Evolutionary conservation across 768 basidiomycete species (phyloP).

Genomic region (Suillus subluteus): DNA sequence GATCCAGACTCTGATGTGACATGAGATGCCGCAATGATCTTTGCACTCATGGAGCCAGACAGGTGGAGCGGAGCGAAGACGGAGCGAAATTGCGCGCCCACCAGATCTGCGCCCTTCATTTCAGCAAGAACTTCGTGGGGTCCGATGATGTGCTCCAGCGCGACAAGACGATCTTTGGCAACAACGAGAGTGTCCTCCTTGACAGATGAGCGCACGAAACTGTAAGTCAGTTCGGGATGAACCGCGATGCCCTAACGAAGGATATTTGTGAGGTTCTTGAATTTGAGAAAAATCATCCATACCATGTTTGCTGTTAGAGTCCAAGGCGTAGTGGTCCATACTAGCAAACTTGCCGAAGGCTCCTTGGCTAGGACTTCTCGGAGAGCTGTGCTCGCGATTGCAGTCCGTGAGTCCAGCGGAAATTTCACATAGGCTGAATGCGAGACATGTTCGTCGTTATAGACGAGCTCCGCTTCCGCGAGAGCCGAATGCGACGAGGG

Average conservation of each 20-base stretch:
- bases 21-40: slow-evolving; percentile 69
- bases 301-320: slow-evolving; percentile 96
- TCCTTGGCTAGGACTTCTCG: slow-evolving; percentile 36
- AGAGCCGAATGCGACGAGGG: slow-evolving; percentile 93
- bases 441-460: slow-evolving; percentile 87
- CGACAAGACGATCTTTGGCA: slow-evolving; percentile 53
- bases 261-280: not conserved
- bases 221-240: slow-evolving; percentile 71
- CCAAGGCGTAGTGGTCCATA: slow-evolving; percentile 99
- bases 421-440: slow-evolving; percentile 88
- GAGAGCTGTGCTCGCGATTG: slow-evolving; percentile 26
- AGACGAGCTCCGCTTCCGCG: slow-evolving; percentile 92
- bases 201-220: slow-evolving; percentile 43
- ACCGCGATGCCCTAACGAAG: slow-evolving; percentile 81
- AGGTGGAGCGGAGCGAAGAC: slow-evolving; percentile 51
- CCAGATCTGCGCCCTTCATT: slow-evolving; percentile 48
- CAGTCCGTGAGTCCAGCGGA: slow-evolving; percentile 47
- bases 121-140: slow-evolving; percentile 22
- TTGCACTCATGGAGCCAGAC: slow-evolving; percentile 24
- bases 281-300: slow-evolving; percentile 21
- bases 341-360: slow-evolving; percentile 56
- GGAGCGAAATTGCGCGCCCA: slow-evolving; percentile 61
- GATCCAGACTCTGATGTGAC: slow-evolving; percentile 91
- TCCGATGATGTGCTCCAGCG: slow-evolving; percentile 30
- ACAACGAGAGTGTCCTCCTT: slow-evolving; percentile 45